Evolutionary conservation across 2,329 filamentous ascomycete species (phyloP).

Genomic region (Penicillium psychrosexuale): DNA sequence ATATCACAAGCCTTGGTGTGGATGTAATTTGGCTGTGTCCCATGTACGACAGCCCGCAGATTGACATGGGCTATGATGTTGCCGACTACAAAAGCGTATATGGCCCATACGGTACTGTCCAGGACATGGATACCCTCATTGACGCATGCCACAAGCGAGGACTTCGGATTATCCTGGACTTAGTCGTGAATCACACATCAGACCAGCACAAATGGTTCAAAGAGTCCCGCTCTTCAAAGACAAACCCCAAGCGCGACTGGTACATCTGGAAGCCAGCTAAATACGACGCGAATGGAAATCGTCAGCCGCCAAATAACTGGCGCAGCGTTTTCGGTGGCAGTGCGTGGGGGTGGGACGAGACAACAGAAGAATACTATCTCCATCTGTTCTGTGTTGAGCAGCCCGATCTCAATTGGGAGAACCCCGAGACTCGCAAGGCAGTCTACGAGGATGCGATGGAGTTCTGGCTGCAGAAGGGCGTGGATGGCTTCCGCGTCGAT

Average conservation of each 20-base stretch:
- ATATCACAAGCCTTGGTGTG: slow-evolving; percentile 59
- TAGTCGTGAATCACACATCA: slow-evolving; percentile 72
- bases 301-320: slow-evolving; percentile 70
- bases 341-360: slow-evolving; percentile 67
- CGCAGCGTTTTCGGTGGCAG: slow-evolving; percentile 59
- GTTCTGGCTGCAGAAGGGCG: slow-evolving; percentile 71
- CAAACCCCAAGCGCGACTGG: slow-evolving; percentile 63
- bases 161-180: slow-evolving; percentile 67
- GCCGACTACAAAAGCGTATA: slow-evolving; percentile 63
- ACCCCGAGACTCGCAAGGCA: slow-evolving; percentile 58
- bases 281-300: slow-evolving; percentile 52
- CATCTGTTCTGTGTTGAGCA: slow-evolving; percentile 69
- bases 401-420: slow-evolving; percentile 78
- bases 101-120: slow-evolving; percentile 59
- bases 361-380: slow-evolving; percentile 68
- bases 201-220: slow-evolving; percentile 67
- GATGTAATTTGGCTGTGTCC: slow-evolving; percentile 67
- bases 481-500: slow-evolving; percentile 67
- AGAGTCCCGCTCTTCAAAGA: slow-evolving; percentile 56
- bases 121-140: slow-evolving; percentile 59
- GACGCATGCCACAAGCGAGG: slow-evolving; percentile 54
- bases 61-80: slow-evolving; percentile 68
- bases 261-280: slow-evolving; percentile 54
- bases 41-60: slow-evolving; percentile 62
- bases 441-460: slow-evolving; percentile 66